Conservation (phyloP, 805 yeast species). For the Myxozyma mucilagina region DNA sequence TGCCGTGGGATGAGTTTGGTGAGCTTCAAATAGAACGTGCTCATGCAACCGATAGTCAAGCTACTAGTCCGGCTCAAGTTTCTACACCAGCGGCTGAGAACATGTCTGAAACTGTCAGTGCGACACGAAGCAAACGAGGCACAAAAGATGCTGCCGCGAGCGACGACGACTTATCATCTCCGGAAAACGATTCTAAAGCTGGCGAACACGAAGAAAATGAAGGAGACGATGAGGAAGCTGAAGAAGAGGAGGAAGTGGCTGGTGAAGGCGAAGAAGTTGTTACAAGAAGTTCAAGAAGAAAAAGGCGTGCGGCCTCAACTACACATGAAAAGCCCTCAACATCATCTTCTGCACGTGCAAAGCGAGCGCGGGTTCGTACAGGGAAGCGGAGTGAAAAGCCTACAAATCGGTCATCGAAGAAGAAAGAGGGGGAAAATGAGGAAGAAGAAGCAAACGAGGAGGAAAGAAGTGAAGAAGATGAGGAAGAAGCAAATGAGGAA, state of each 20-base stretch:
- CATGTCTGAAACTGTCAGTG: not conserved
- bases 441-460: not conserved
- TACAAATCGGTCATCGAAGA: too few species aligned
- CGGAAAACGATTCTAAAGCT: constrained; percentile 2
- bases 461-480: not conserved
- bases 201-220: constrained; percentile 22
- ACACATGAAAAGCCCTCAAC: too few species aligned
- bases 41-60: constrained; percentile 30
- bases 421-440: not conserved
- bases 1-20: constrained; percentile 51
- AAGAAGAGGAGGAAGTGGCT: not conserved
- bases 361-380: too few species aligned
- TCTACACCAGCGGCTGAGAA: constrained; percentile 10
- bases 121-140: constrained; percentile 10
- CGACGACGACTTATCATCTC: constrained; percentile 11
- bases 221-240: not conserved
- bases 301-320: too few species aligned
- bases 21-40: constrained; percentile 48
- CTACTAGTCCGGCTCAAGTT: constrained; percentile 30
- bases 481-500: constrained; percentile 15
- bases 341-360: too few species aligned
- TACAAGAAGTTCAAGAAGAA: too few species aligned
- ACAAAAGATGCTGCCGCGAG: constrained; percentile 11
- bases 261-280: too few species aligned
- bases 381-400: too few species aligned